phyloP scores from a whole-genome alignment of 441 rosid genomes.

The Melastoma candidum region DNA sequence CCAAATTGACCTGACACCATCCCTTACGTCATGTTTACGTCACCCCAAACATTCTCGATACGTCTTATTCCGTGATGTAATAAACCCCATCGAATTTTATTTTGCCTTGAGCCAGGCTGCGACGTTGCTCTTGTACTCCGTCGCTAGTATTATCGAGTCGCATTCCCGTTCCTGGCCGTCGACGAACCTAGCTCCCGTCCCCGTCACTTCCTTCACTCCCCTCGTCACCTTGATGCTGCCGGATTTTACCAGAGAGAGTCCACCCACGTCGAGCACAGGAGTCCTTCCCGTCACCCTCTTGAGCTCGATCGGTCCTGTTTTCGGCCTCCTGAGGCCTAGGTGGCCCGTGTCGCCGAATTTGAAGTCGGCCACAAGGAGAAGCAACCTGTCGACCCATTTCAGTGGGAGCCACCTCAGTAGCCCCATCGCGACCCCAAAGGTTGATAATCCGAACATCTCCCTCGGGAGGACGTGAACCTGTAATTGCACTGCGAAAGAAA shows the following conservation, averaged over 20 bases:
- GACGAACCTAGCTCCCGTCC: slow-evolving; percentile 54
- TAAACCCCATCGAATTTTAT: too few relatives aligned
- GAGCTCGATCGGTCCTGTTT: slow-evolving; percentile 82
- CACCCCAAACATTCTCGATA: too few relatives aligned
- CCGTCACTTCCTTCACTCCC: slow-evolving; percentile 74
- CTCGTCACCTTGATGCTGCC: slow-evolving; percentile 63
- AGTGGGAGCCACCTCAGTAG: slow-evolving; percentile 74
- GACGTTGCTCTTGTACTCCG: slow-evolving; percentile 84
- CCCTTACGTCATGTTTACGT: too few relatives aligned
- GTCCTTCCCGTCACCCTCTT: slow-evolving; percentile 86
- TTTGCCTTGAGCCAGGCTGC: slow-evolving; percentile 89
- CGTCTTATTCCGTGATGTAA: too few relatives aligned
- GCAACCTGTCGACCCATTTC: slow-evolving; percentile 51
- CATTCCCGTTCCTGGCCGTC: slow-evolving; percentile 68
- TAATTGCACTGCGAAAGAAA: too few relatives aligned
- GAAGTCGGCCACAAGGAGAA: slow-evolving; percentile 40
- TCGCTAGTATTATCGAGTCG: slow-evolving; percentile 78
- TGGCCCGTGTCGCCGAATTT: slow-evolving; percentile 60
- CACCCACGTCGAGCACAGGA: slow-evolving; percentile 82
- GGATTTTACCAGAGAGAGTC: slow-evolving; percentile 55
- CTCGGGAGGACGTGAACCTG: slow-evolving; percentile 81
- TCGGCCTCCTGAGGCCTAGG: slow-evolving; percentile 77
- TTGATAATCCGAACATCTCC: slow-evolving; percentile 76
- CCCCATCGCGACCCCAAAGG: slow-evolving; percentile 74
- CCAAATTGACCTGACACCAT: too few relatives aligned